Conservation (phyloP, 345 rosid genomes). For the Eucalyptus polyanthemos region DNA sequence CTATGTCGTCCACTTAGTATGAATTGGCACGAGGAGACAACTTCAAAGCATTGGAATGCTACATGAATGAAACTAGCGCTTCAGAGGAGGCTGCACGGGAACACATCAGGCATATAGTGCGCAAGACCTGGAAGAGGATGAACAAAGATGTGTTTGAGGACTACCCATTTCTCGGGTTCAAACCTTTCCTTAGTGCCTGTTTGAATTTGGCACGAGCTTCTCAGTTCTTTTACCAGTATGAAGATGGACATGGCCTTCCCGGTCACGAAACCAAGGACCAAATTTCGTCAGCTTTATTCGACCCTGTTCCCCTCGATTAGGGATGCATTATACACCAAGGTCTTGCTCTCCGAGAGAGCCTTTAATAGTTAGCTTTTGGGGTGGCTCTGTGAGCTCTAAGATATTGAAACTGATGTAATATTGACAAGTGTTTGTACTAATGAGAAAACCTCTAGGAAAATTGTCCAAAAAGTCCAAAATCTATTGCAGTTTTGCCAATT, state of each 20-base stretch:
- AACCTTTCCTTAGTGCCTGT: not conserved
- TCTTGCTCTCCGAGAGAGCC: no score
- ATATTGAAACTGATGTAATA: not conserved
- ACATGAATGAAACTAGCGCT: not conserved
- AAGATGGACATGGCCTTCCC: not conserved
- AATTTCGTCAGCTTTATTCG: no score
- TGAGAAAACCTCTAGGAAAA: not conserved
- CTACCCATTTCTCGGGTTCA: not conserved
- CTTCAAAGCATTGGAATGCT: slow-evolving; percentile 2
- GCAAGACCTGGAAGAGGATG: slow-evolving; percentile 4
- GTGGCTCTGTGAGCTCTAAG: not conserved
- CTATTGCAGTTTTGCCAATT: no score
- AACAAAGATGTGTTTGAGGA: not conserved
- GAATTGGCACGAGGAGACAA: slow-evolving; percentile 5
- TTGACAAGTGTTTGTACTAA: not conserved
- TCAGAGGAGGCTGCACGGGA: not conserved
- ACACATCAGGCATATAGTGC: not conserved
- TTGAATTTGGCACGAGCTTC: not conserved
- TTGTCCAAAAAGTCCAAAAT: no score
- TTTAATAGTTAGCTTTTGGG: not conserved
- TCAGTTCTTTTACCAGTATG: slow-evolving; percentile 3
- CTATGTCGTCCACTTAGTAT: not conserved
- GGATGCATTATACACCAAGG: no score
- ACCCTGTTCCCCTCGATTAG: no score
- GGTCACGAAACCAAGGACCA: not conserved